Evolutionary conservation across 1,139 yeast genomes (phyloP).

Genomic region (Debaryomyces sp.): DNA sequence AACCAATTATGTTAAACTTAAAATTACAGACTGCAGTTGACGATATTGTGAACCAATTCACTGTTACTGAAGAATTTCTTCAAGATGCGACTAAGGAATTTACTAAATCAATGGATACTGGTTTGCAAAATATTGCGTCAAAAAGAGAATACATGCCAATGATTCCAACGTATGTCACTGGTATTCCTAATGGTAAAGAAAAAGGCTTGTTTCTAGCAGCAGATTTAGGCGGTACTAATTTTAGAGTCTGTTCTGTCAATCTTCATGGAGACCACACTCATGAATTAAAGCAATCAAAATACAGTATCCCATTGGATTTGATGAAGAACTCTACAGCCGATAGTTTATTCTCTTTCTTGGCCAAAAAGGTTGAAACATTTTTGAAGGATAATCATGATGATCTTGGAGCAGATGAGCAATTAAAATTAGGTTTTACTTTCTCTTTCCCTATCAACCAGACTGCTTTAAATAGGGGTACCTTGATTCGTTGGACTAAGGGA

Average conservation of each 20-base stretch:
- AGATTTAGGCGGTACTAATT: constrained; percentile 87
- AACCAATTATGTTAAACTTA: constrained; percentile 22
- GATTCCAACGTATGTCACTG: constrained; percentile 86
- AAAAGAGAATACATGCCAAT: constrained; percentile 66
- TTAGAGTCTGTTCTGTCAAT: constrained; percentile 83
- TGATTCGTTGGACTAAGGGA: constrained; percentile 96
- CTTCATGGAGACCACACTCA: constrained; percentile 83
- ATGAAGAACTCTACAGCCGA: constrained; percentile 57
- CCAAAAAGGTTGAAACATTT: constrained; percentile 66
- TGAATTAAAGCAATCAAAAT: constrained; percentile 69
- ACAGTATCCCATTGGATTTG: constrained; percentile 70
- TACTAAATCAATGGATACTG: constrained; percentile 61
- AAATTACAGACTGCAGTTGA: constrained; percentile 41
- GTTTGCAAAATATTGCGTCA: constrained; percentile 45
- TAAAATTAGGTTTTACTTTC: constrained; percentile 88
- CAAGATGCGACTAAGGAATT: constrained; percentile 65
- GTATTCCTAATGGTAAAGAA: constrained; percentile 81
- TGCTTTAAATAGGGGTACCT: constrained; percentile 71
- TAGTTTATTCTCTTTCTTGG: constrained; percentile 71
- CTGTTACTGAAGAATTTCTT: constrained; percentile 53
- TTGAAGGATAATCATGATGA: constrained; percentile 64
- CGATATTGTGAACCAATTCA: constrained; percentile 57
- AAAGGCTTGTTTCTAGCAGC: constrained; percentile 78
- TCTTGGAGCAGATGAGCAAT: constrained; percentile 28
- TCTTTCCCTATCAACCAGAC: constrained; percentile 91